Base-by-base conservation (phyloP, 2,329 filamentous ascomycete species). In the Xenoacremonium recifei region DNA sequence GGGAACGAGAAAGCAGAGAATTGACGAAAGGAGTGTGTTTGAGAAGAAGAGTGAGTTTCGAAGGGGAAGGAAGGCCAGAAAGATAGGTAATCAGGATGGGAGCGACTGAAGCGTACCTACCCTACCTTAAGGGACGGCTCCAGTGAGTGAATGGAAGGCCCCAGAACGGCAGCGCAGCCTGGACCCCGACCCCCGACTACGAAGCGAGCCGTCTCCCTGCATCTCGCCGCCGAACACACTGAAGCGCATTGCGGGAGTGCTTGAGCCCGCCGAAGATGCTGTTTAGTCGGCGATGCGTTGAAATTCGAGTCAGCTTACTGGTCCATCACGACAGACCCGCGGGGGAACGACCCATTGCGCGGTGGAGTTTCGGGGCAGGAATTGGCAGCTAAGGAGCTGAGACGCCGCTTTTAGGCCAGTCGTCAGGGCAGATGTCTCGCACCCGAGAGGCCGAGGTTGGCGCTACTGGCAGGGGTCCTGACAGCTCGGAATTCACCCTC, bases 351-450 rank as follows among this genome's bases (percentile, higher is more conserved):
- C 42, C n/a, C n/a, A n/a, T n/a, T n/a, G 44, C 39, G 34, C 39
- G 41, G 51, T 48, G 52, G 48, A 44, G 40, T 23, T 19, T 21
- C 43, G 48, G 54, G 50, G 43, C 37, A n/a, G n/a, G n/a, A n/a
- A n/a, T n/a, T n/a, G n/a, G n/a, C n/a, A n/a, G n/a, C n/a, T n/a
- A n/a, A n/a, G n/a, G n/a, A n/a, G n/a, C n/a, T n/a, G n/a, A n/a
- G n/a, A n/a, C n/a, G n/a, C n/a, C n/a, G n/a, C n/a, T n/a, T n/a
- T n/a, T n/a, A n/a, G n/a, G n/a, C 32, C 42, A 27, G 52, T 49
- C 50, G 55, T 58, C 54, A 58, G 56, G 39, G 32, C 20, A 37
- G 51, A 53, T 57, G 44, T 34, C 42, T 42, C 27, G 16, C 27
- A 13, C 47, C 30, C 57, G 37, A 58, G 53, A 58, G 55, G 55